These are phyloP conservation scores for Diddensiella transvaalensis DNA, from an alignment of 805 yeast genomes.

Conservation along the genomic window DNA sequence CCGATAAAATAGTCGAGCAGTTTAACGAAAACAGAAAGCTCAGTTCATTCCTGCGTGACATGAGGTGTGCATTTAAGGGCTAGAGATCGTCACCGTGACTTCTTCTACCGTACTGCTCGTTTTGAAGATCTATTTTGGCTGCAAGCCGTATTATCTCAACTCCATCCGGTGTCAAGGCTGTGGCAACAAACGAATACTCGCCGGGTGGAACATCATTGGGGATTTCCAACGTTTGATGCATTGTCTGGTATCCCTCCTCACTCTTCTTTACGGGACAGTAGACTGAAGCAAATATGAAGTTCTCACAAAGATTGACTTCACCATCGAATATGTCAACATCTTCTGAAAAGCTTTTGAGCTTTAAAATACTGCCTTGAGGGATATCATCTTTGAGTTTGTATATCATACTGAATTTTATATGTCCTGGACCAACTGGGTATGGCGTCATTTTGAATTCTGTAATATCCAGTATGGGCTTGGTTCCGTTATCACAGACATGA, in stretches of 20 bases:
- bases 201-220: slow-evolving; percentile 30
- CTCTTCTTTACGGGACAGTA: slow-evolving; percentile 28
- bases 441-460: slow-evolving; percentile 24
- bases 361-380: slow-evolving; percentile 24
- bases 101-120: background rate
- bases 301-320: slow-evolving; percentile 27
- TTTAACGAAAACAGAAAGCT: slow-evolving; percentile 28
- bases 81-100: slow-evolving; percentile 14
- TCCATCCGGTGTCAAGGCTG: slow-evolving; percentile 22
- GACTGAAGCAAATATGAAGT: slow-evolving; percentile 25
- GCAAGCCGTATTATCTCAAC: slow-evolving; percentile 25
- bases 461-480: slow-evolving; percentile 26
- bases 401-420: slow-evolving; percentile 23
- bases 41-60: slow-evolving; percentile 27
- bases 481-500: slow-evolving; percentile 20
- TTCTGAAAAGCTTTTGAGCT: slow-evolving; percentile 23
- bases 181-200: slow-evolving; percentile 30
- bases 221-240: slow-evolving; percentile 25
- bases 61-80: slow-evolving; percentile 28
- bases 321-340: slow-evolving; percentile 20
- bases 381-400: slow-evolving; percentile 23
- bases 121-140: slow-evolving; percentile 15
- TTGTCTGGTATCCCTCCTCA: slow-evolving; percentile 4
- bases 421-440: slow-evolving; percentile 30
- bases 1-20: slow-evolving; percentile 20